Evolutionary conservation across 257 asterid species (phyloP).

Genomic region (Paulownia fortunei): DNA sequence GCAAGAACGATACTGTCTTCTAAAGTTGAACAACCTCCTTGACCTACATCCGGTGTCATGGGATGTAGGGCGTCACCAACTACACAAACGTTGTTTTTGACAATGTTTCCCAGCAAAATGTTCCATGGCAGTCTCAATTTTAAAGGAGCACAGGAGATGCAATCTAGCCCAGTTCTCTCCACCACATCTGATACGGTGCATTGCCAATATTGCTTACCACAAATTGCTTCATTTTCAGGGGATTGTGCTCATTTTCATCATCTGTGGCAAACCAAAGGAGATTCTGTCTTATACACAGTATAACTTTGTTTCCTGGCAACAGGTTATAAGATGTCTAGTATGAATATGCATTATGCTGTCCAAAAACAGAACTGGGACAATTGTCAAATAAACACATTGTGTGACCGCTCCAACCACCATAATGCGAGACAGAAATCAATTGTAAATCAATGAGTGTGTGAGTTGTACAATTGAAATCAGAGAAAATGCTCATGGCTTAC

Average conservation of each 20-base stretch:
- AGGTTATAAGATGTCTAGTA: no score
- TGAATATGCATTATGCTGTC: no score
- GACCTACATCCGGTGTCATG: constrained; percentile 83
- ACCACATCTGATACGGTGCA: constrained; percentile 44
- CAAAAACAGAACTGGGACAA: no score
- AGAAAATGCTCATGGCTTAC: constrained; percentile 42
- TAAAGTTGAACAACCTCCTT: constrained; percentile 82
- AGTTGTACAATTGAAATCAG: not conserved
- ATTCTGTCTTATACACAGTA: not conserved
- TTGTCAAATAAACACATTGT: no score
- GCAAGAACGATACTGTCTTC: constrained; percentile 74
- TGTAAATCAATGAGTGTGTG: not conserved
- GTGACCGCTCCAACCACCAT: no score
- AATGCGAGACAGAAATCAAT: not conserved
- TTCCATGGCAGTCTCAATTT: constrained; percentile 73
- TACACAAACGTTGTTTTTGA: constrained; percentile 57
- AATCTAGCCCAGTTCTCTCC: constrained; percentile 51
- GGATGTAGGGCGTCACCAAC: constrained; percentile 88
- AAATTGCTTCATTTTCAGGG: constrained; percentile 67
- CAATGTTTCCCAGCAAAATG: constrained; percentile 51
- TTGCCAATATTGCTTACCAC: constrained; percentile 46
- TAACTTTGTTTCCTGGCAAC: no score
- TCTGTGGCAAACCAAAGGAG: constrained; percentile 36
- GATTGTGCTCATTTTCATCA: constrained; percentile 50
- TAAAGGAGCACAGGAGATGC: constrained; percentile 53